phyloP scores from a whole-genome alignment of 108 stramenopile genomes.

The Nitzschia sp. region DNA sequence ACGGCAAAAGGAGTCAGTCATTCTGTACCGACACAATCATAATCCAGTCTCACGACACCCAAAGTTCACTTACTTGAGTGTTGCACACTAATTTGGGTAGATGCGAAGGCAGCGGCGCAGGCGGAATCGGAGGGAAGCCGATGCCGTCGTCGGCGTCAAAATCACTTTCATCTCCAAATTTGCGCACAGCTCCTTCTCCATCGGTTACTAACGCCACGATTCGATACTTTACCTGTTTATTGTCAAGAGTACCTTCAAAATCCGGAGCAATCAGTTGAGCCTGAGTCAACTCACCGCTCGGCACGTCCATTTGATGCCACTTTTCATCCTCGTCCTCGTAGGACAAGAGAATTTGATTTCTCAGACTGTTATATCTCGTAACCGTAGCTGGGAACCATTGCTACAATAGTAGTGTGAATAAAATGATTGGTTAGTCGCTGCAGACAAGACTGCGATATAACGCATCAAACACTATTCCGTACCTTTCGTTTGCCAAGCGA shows the following conservation, averaged over 20 bases:
- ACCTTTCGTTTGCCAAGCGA: conserved; percentile 67
- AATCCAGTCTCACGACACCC: too few species aligned
- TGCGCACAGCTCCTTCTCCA: conserved; percentile 58
- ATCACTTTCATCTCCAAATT: conserved; percentile 79
- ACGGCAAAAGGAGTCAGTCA: too few species aligned
- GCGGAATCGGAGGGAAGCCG: conserved; percentile 72
- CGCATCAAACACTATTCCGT: background rate
- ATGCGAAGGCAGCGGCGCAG: conserved; percentile 48
- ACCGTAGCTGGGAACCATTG: conserved; percentile 76
- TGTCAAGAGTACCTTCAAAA: conserved; percentile 75
- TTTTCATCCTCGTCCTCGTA: conserved; percentile 75
- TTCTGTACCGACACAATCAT: too few species aligned
- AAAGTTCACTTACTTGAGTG: conserved; percentile 31
- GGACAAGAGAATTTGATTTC: conserved; percentile 53
- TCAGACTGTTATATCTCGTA: conserved; percentile 60
- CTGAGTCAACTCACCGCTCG: conserved; percentile 22
- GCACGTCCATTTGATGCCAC: conserved; percentile 70
- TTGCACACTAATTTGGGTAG: conserved; percentile 67
- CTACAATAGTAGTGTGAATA: conserved; percentile 1
- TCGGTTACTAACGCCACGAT: conserved; percentile 64
- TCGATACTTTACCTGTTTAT: conserved; percentile 62
- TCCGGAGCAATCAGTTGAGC: conserved; percentile 32
- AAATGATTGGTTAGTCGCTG: background rate
- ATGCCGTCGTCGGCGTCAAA: conserved; percentile 60
- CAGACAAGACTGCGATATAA: background rate